Conservation (phyloP, 75 land plant species). For the Sequoiadendron giganteum region DNA sequence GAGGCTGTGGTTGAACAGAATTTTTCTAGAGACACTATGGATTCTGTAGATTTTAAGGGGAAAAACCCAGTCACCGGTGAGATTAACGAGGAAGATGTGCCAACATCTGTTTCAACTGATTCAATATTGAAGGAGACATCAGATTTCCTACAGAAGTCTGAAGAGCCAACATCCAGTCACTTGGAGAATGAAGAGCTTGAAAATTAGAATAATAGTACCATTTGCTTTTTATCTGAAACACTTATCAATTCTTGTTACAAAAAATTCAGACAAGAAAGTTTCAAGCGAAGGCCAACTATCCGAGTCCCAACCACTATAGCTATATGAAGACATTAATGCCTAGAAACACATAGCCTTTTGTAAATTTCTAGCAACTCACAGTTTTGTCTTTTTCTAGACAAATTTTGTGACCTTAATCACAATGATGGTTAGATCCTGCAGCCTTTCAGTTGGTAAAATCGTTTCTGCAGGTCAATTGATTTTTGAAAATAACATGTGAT, state of each 20-base stretch:
- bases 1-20: background rate
- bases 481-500: background rate
- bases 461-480: background rate
- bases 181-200: conserved; percentile 4
- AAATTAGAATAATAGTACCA: background rate
- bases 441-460: conserved; percentile 3
- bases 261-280: conserved; percentile 4
- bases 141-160: background rate
- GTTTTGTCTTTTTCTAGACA: conserved; percentile 5
- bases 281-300: background rate
- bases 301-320: background rate
- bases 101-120: background rate
- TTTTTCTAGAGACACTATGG: background rate
- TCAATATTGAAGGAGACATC: background rate
- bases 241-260: background rate
- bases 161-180: conserved; percentile 8
- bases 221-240: background rate
- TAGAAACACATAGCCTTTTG: background rate
- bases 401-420: background rate
- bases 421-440: conserved; percentile 4
- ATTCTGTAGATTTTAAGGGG: background rate
- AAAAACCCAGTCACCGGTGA: background rate
- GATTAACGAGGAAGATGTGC: background rate
- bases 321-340: background rate
- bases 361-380: background rate